Percentiles rank a stretch among this genome's conserved stretches.
These are phyloP conservation scores for Apiotrichum siamense DNA, from an alignment of 1,284 basidiomycete genomes.

Conservation along the genomic window DNA sequence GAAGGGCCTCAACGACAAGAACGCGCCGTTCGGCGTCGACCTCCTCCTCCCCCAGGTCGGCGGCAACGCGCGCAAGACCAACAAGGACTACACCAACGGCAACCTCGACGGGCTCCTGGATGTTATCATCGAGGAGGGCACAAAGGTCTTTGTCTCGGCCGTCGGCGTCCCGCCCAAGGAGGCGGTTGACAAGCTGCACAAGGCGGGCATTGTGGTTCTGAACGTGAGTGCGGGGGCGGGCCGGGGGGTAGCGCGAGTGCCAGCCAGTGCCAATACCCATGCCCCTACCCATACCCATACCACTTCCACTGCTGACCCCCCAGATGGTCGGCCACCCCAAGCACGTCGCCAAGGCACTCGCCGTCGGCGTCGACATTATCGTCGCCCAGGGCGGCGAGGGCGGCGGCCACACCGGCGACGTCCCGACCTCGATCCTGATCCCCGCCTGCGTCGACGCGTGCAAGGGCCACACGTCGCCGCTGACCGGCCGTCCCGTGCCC, in stretches of 20 bases:
- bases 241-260: too few species aligned
- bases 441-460: constrained; percentile 76
- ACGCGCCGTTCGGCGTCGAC: constrained; percentile 74
- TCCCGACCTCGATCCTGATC: constrained; percentile 39
- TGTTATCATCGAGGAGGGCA: constrained; percentile 79
- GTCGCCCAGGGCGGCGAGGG: constrained; percentile 84
- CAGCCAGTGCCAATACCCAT: too few species aligned
- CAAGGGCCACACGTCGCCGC: constrained; percentile 64
- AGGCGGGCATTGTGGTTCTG: constrained; percentile 73
- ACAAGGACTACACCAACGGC: constrained; percentile 62
- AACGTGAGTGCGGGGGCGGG: constrained; percentile 50
- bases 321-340: constrained; percentile 82
- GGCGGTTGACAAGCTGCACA: constrained; percentile 70
- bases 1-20: constrained; percentile 52
- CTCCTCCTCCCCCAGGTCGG: constrained; percentile 75
- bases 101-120: constrained; percentile 62
- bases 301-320: constrained; percentile 25
- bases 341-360: constrained; percentile 73
- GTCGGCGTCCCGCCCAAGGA: constrained; percentile 70
- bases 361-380: constrained; percentile 75
- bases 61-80: constrained; percentile 74
- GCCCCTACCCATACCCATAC: too few species aligned
- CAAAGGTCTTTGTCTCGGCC: constrained; percentile 73
- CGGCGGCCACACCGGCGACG: constrained; percentile 57
- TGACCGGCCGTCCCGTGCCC: constrained; percentile 72